These are phyloP conservation scores for Scleromitrula shiraiana DNA, from an alignment of 2,329 filamentous ascomycete species.

Conservation along the genomic window DNA sequence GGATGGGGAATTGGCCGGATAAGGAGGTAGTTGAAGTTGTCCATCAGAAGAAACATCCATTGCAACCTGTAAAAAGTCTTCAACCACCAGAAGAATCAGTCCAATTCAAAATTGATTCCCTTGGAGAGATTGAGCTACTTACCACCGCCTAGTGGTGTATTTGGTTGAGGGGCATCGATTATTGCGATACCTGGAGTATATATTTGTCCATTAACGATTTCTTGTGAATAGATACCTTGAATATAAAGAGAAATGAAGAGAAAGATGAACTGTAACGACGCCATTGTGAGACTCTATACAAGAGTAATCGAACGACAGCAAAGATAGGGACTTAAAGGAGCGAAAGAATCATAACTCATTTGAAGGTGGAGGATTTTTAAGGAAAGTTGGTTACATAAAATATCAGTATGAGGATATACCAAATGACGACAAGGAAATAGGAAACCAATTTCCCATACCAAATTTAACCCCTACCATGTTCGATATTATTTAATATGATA, in stretches of 20 bases:
- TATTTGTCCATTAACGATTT: conserved; percentile 55
- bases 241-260: conserved; percentile 14
- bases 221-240: conserved; percentile 36
- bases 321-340: no score
- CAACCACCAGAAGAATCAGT: conserved; percentile 13
- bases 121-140: no score
- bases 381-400: neutral
- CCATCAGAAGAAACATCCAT: conserved; percentile 61
- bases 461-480: no score
- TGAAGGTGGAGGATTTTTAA: neutral
- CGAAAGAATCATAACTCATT: neutral
- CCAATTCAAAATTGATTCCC: no score
- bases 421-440: conserved; percentile 2
- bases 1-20: conserved; percentile 44
- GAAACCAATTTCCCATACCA: neutral
- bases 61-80: conserved; percentile 50
- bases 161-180: conserved; percentile 57
- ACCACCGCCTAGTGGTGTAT: conserved; percentile 57
- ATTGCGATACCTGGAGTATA: conserved; percentile 62
- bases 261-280: conserved; percentile 13
- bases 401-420: conserved; percentile 8
- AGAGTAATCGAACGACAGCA: no score
- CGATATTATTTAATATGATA: neutral
- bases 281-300: conserved; percentile 7
- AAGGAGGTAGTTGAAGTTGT: conserved; percentile 50